Evolutionary conservation across 106 monocot species (phyloP), one percentile per base, ranked within the genome.

Genomic region (Vanilla planifolia): DNA sequence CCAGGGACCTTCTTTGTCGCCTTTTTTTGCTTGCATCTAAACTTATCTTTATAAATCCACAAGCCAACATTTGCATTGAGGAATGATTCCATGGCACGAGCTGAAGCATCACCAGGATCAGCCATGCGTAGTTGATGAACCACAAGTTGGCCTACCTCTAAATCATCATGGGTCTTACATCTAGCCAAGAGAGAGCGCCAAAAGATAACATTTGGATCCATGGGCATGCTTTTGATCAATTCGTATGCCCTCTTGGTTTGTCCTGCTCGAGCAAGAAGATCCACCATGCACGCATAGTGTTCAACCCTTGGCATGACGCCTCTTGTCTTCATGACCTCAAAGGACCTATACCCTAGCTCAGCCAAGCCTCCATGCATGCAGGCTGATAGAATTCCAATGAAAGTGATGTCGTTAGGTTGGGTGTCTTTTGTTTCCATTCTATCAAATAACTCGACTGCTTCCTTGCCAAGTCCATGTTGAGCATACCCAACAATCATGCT

Each of bases 251-350:
- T 48, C 17, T 43, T 42, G 21, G 58, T 64, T 40, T 43, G 22
- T 14, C 75, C 64, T 22, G 59, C 44, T 29, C 75, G 52, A 3
- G 69, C 69, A 39, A 64, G 68, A 8, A 68, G 63, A 63, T 75
- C 75, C 13, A 75, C 62, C 75, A 75, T 68, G 33, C 68, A 75
- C 3, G 63, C 75, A 68, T 20, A 68, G 24, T 75, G 75, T 17
- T 75, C 62, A n/a, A 75, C 56, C 30, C 46, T 55, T 19, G 63
- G 56, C n/a, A 30, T 27, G 3, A 75, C 55, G 10, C 62, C 53
- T 41, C 56, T 27, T n/a, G 22, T 26, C 20, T 55, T 68, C 75
- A 75, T 68, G 16, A 33, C 29, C 17, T 56, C 5, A 0, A 75
- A 75, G 28, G 56, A 33, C 13, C 5, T 15, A 33, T 47, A 50